These are phyloP conservation scores for Neodidymelliopsis sp. DNA, from an alignment of 2,329 filamentous ascomycete species.

Conservation along the genomic window DNA sequence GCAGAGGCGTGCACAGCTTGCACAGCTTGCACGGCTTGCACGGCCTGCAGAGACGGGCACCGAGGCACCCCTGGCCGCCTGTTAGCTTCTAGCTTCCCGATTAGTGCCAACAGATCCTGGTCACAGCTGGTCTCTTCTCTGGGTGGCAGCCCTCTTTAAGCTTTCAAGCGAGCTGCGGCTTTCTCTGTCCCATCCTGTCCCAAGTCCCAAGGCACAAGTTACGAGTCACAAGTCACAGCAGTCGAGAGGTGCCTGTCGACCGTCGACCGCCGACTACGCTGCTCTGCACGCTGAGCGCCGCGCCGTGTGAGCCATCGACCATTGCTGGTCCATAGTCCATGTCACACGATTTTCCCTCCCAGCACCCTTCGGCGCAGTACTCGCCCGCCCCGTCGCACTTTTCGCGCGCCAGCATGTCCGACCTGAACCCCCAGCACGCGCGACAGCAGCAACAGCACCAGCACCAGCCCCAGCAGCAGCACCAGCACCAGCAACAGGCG, in stretches of 20 bases:
- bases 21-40: conserved; percentile 22
- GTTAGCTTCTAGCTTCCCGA: conserved; percentile 21
- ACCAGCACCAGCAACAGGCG: conserved; percentile 27
- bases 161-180: conserved; percentile 32
- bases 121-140: conserved; percentile 22
- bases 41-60: conserved; percentile 17
- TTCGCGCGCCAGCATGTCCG: conserved; percentile 44
- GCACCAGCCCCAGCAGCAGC: conserved; percentile 23
- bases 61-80: conserved; percentile 28
- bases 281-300: too few species aligned
- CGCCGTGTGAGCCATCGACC: conserved; percentile 33
- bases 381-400: conserved; percentile 44
- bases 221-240: too few species aligned
- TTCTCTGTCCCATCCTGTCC: too few species aligned
- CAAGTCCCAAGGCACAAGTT: too few species aligned
- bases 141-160: conserved; percentile 23
- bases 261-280: too few species aligned
- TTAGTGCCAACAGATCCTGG: conserved; percentile 35
- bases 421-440: conserved; percentile 42
- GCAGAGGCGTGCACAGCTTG: conserved; percentile 20
- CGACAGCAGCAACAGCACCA: conserved; percentile 33
- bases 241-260: too few species aligned
- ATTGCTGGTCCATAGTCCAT: conserved; percentile 43
- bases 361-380: conserved; percentile 37
- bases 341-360: conserved; percentile 42